These are phyloP conservation scores for Camellia oleifera DNA, from an alignment of 179 eudicot species.

Conservation along the genomic window DNA sequence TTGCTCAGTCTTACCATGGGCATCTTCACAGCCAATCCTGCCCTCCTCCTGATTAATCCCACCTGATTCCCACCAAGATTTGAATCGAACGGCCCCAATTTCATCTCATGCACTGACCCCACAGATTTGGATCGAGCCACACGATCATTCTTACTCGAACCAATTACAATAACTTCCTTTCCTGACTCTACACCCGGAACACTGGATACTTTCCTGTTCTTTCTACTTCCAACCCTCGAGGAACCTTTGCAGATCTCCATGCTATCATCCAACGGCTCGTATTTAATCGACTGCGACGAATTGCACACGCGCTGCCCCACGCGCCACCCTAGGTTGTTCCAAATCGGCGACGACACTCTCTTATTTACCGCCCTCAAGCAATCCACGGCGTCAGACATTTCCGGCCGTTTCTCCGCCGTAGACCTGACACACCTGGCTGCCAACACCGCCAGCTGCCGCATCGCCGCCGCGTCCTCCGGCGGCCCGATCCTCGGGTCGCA, in stretches of 20 bases:
- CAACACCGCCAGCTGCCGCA: constrained; percentile 41
- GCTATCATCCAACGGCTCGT: constrained; percentile 40
- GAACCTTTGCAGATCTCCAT: constrained; percentile 16
- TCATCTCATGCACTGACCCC: constrained; percentile 45
- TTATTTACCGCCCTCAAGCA: constrained; percentile 38
- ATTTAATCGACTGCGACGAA: constrained; percentile 26
- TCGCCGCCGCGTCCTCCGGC: constrained; percentile 33
- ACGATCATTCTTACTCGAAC: constrained; percentile 6
- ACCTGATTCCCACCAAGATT: background rate
- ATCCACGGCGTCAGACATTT: constrained; percentile 53
- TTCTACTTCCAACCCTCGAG: constrained; percentile 28
- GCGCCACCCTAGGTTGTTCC: constrained; percentile 39
- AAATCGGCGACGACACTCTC: constrained; percentile 28
- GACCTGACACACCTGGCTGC: constrained; percentile 69
- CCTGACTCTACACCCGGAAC: constrained; percentile 24
- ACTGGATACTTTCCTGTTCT: constrained; percentile 48
- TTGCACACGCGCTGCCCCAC: constrained; percentile 33
- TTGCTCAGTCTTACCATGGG: constrained; percentile 47
- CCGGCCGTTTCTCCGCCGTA: constrained; percentile 65
- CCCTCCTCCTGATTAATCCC: constrained; percentile 21
- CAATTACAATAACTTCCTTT: constrained; percentile 8
- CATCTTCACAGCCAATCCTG: constrained; percentile 45
- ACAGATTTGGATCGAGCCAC: constrained; percentile 54
- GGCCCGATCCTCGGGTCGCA: constrained; percentile 55
- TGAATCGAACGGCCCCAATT: constrained; percentile 24